phyloP scores from a whole-genome alignment of 192 early-diverging fungal species.

The Entrophospora sp. region DNA sequence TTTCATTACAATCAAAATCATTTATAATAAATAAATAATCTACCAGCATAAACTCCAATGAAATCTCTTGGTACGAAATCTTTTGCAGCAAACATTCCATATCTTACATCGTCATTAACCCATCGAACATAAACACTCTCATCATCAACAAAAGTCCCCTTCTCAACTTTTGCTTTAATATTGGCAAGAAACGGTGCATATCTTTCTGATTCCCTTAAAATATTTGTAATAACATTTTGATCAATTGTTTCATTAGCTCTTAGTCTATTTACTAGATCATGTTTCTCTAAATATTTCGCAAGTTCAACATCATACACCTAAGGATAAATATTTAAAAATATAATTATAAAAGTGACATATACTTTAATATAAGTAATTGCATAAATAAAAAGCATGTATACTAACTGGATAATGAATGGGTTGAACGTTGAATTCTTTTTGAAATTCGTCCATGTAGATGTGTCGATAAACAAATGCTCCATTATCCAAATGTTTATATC shows the following conservation, averaged over 20 bases:
- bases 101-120: constrained; percentile 17
- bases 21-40: no score
- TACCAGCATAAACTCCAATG: constrained; percentile 12
- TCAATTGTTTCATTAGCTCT: no score
- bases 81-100: constrained; percentile 7
- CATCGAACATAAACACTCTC: constrained; percentile 11
- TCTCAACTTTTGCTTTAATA: background rate
- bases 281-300: no score
- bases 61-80: background rate
- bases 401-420: constrained; percentile 12
- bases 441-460: constrained; percentile 16
- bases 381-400: background rate
- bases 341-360: no score
- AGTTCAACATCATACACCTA: no score
- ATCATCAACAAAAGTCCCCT: constrained; percentile 19
- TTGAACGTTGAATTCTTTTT: constrained; percentile 10
- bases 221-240: no score
- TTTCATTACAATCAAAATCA: no score
- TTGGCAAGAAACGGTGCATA: no score
- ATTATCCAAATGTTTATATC: background rate
- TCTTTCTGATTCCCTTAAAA: no score
- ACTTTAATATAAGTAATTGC: no score
- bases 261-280: no score
- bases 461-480: constrained; percentile 17
- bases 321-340: no score